These are phyloP conservation scores for Botrytis porri DNA, from an alignment of 2,329 filamentous ascomycete species.

Conservation along the genomic window DNA sequence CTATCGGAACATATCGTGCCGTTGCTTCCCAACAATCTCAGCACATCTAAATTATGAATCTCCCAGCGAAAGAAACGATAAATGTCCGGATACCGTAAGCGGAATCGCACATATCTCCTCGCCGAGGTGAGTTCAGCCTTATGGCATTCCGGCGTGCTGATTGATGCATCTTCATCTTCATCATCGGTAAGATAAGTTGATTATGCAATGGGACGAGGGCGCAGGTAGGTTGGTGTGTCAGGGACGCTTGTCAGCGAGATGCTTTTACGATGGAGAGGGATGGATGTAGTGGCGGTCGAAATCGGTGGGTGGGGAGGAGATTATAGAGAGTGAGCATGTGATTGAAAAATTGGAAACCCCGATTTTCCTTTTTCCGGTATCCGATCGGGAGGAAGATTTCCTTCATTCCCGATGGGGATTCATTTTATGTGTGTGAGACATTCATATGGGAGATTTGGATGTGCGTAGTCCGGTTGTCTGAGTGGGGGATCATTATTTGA, in stretches of 20 bases:
- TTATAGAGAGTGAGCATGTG: not conserved
- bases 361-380: not conserved
- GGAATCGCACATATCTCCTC: not conserved
- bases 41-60: not conserved
- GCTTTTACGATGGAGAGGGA: not conserved
- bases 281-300: not conserved
- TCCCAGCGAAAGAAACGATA: not conserved
- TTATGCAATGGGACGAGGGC: conserved; percentile 1
- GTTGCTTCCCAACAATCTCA: not conserved
- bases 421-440: not conserved
- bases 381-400: not conserved
- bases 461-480: not conserved
- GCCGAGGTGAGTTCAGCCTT: conserved; percentile 10
- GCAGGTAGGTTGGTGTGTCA: conserved; percentile 11
- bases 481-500: not conserved
- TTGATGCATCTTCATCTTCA: not conserved
- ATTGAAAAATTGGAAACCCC: no score
- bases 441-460: not conserved
- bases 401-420: not conserved
- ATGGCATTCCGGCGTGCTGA: not conserved
- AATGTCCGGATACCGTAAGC: not conserved
- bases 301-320: not conserved
- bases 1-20: not conserved
- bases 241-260: conserved; percentile 6
- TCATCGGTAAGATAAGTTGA: not conserved